A percentile compares a stretch with the other conserved stretches of the same genome.
Conservation (phyloP, 495 filamentous ascomycete species). For the Neurospora terricola region DNA sequence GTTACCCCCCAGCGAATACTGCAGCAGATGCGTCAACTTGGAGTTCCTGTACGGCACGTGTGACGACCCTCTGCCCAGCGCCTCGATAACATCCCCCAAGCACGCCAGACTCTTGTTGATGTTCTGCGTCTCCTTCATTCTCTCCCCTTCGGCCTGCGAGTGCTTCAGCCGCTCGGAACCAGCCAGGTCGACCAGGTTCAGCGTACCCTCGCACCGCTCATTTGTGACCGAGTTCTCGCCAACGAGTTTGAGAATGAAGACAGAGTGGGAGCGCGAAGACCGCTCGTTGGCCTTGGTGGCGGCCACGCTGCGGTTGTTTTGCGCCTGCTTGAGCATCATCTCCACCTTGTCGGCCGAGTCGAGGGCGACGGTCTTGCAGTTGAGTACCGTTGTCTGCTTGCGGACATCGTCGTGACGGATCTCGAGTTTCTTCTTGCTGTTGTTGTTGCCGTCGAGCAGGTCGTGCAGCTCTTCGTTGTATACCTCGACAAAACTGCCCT, state of each 20-base stretch:
- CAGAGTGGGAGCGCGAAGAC: slow-evolving; percentile 86
- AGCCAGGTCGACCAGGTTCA: slow-evolving; percentile 94
- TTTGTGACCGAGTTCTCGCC: slow-evolving; percentile 74
- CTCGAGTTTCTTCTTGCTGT: slow-evolving; percentile 82
- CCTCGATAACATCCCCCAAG: slow-evolving; percentile 89
- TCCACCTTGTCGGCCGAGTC: slow-evolving; percentile 73
- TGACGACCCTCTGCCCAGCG: slow-evolving; percentile 72
- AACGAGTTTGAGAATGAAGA: slow-evolving; percentile 86
- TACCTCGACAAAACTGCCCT: slow-evolving; percentile 95
- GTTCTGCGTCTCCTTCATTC: slow-evolving; percentile 88
- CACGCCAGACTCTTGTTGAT: slow-evolving; percentile 93
- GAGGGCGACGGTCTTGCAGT: slow-evolving; percentile 67
- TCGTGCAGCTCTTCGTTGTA: slow-evolving; percentile 98
- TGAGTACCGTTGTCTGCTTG: slow-evolving; percentile 76
- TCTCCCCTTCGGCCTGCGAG: slow-evolving; percentile 69
- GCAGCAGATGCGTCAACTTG: slow-evolving; percentile 92
- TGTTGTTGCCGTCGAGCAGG: slow-evolving; percentile 75
- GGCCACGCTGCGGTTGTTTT: slow-evolving; percentile 79
- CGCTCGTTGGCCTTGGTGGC: slow-evolving; percentile 95
- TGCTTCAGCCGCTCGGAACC: slow-evolving; percentile 87
- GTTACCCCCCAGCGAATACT: slow-evolving; percentile 92
- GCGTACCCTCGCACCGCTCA: slow-evolving; percentile 79
- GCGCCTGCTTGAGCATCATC: slow-evolving; percentile 64
- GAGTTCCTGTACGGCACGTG: slow-evolving; percentile 94
- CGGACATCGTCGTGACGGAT: slow-evolving; percentile 76